A percentile compares a stretch with the other conserved stretches of the same genome.
Conservation (phyloP, 805 yeast species). For the Cyberlindnera maritima region DNA sequence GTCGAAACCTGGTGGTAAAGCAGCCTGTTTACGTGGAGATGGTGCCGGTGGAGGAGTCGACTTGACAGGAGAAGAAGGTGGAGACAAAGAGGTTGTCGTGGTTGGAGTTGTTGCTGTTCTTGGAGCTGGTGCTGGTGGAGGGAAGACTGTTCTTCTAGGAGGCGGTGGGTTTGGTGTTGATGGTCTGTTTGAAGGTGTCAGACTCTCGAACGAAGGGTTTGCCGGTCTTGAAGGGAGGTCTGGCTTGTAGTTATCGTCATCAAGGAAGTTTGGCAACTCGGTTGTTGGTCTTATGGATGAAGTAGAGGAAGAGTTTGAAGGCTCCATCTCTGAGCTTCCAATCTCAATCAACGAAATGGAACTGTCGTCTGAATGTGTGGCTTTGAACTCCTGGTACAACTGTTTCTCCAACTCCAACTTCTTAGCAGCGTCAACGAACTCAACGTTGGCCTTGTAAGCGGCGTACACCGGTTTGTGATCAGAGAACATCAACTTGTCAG, state of each 20-base stretch:
- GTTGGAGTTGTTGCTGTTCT: slow-evolving; percentile 9
- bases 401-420: slow-evolving; percentile 54
- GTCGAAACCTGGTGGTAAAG: slow-evolving; percentile 38
- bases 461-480: slow-evolving; percentile 95
- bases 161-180: slow-evolving; percentile 5
- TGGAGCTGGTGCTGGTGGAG: slow-evolving; percentile 17
- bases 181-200: slow-evolving; percentile 24
- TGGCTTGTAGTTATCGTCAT: slow-evolving; percentile 21
- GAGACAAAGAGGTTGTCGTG: slow-evolving; percentile 3
- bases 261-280: slow-evolving; percentile 21
- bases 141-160: too few species aligned
- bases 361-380: slow-evolving; percentile 30
- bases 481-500: slow-evolving; percentile 58
- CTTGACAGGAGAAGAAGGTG: slow-evolving; percentile 4
- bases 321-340: slow-evolving; percentile 6
- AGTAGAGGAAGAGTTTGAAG: neutral
- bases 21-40: slow-evolving; percentile 28
- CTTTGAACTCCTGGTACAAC: slow-evolving; percentile 57
- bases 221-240: slow-evolving; percentile 18
- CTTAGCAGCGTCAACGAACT: slow-evolving; percentile 62
- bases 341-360: slow-evolving; percentile 23
- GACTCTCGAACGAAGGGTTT: slow-evolving; percentile 10
- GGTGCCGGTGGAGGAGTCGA: slow-evolving; percentile 32
- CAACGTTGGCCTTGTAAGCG: slow-evolving; percentile 63
- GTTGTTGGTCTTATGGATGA: slow-evolving; percentile 6